phyloP scores from a whole-genome alignment of 2,329 filamentous ascomycete species.

The Didymella segeticola region DNA sequence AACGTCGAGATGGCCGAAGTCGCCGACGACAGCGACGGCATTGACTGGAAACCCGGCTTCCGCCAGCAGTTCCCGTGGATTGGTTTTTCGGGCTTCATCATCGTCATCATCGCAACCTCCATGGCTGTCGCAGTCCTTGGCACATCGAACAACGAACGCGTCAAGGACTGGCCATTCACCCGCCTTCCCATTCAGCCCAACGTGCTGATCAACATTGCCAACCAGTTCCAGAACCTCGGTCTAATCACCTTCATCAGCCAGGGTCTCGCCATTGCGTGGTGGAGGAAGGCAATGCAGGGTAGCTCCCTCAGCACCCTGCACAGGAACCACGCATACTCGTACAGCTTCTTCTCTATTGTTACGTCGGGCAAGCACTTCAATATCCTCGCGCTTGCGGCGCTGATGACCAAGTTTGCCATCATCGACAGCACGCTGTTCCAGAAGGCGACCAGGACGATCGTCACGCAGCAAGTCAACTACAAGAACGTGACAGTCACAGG shows the following conservation, averaged over 20 bases:
- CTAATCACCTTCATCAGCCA: conserved; percentile 31
- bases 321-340: conserved; percentile 32
- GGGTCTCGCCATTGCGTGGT: conserved; percentile 36
- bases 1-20: conserved; percentile 19
- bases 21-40: conserved; percentile 18
- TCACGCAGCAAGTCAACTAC: conserved; percentile 28
- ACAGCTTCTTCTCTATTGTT: conserved; percentile 33
- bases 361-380: conserved; percentile 33
- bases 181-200: conserved; percentile 32
- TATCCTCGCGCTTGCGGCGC: conserved; percentile 30
- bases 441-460: conserved; percentile 27
- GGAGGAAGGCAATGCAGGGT: conserved; percentile 32
- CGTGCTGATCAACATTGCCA: conserved; percentile 35
- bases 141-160: conserved; percentile 22
- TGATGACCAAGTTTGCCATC: conserved; percentile 37
- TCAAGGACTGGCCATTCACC: conserved; percentile 28
- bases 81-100: conserved; percentile 26
- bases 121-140: conserved; percentile 26
- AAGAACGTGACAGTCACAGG: conserved; percentile 28
- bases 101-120: conserved; percentile 27
- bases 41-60: conserved; percentile 34
- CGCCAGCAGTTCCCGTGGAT: conserved; percentile 33
- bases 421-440: conserved; percentile 35
- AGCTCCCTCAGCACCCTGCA: conserved; percentile 28
- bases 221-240: conserved; percentile 33